phyloP scores from a whole-genome alignment of 2,329 filamentous ascomycete species.

The Pseudocercospora pini-densiflorae region DNA sequence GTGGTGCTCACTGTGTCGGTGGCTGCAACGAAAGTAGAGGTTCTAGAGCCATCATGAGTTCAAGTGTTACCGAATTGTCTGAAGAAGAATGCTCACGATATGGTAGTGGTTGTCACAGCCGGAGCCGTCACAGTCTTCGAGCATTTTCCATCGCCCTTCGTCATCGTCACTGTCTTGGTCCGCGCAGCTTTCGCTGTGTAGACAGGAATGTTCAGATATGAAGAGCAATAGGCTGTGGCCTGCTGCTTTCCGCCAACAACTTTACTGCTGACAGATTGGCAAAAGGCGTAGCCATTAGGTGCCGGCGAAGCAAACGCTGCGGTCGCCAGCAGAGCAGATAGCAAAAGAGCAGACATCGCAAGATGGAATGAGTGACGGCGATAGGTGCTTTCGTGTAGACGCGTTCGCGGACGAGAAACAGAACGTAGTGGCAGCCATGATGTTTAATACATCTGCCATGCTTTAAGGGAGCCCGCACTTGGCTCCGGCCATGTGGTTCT shows the following conservation, averaged over 20 bases:
- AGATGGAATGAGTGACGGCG: neutral
- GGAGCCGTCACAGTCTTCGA: slow-evolving; percentile 2
- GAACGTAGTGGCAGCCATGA: neutral
- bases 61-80: neutral
- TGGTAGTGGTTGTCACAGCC: neutral
- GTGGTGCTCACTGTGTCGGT: slow-evolving; percentile 1
- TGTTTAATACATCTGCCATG: neutral
- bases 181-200: neutral
- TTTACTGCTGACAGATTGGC: neutral
- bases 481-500: neutral
- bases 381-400: neutral
- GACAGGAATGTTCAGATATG: neutral
- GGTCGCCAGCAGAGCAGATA: neutral
- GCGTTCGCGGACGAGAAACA: neutral
- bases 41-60: neutral
- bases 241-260: neutral
- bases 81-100: neutral
- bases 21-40: neutral
- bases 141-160: neutral
- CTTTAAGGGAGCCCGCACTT: neutral
- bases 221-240: slow-evolving; percentile 2
- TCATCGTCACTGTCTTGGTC: neutral
- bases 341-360: neutral
- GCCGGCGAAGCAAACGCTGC: slow-evolving; percentile 1
- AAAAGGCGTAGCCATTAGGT: slow-evolving; percentile 7